phyloP scores from a whole-genome alignment of 1,284 basidiomycete genomes.

The Ceratobasidium sp. region DNA sequence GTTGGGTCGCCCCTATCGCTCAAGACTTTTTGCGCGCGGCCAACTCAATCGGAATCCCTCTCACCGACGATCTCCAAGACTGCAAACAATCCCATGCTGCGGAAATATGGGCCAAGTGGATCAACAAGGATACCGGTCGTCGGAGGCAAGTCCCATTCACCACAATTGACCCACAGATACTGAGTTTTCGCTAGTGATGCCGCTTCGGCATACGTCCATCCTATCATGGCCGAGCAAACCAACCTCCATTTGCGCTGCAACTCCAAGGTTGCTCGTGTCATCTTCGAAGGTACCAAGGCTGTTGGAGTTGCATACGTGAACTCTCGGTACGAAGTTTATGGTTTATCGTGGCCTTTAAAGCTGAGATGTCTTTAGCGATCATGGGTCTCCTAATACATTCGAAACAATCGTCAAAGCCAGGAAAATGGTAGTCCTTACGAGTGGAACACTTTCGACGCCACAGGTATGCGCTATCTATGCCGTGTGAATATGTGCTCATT shows the following conservation, averaged over 20 bases:
- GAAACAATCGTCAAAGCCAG: conserved; percentile 56
- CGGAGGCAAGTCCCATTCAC: conserved; percentile 60
- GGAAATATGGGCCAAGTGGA: conserved; percentile 79
- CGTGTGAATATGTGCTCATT: neutral
- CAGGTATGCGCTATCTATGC: conserved; percentile 48
- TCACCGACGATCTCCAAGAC: conserved; percentile 53
- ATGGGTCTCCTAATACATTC: conserved; percentile 4
- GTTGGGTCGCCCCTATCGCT: conserved; percentile 64
- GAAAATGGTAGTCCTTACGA: conserved; percentile 69
- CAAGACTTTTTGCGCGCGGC: conserved; percentile 73
- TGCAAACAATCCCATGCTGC: conserved; percentile 58
- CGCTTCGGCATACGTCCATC: conserved; percentile 67
- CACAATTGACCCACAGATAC: neutral
- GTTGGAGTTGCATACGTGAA: conserved; percentile 75
- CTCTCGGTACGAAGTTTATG: conserved; percentile 55
- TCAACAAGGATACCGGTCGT: conserved; percentile 74
- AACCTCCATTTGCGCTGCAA: conserved; percentile 70
- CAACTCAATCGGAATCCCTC: conserved; percentile 68
- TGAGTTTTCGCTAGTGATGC: conserved; percentile 13
- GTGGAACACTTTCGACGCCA: conserved; percentile 71
- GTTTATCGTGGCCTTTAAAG: too few relatives aligned
- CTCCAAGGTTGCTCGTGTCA: conserved; percentile 69
- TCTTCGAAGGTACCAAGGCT: conserved; percentile 74
- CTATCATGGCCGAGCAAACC: conserved; percentile 69
- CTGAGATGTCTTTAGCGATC: neutral